These are phyloP conservation scores for Lycium ferocissimum DNA, from an alignment of 257 asterid species.

Conservation along the genomic window DNA sequence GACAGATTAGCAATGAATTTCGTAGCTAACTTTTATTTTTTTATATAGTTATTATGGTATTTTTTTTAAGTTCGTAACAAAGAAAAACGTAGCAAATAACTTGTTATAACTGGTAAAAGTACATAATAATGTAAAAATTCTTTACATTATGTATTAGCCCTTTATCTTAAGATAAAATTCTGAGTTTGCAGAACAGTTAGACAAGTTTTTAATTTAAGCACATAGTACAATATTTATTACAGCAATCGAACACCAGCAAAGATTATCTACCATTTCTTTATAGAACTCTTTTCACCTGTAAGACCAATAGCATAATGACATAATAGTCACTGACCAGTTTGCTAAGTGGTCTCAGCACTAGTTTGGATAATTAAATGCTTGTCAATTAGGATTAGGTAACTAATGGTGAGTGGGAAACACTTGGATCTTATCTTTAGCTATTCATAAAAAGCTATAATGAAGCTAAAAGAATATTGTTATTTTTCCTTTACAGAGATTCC, in stretches of 20 bases:
- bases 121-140: not conserved
- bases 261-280: not conserved
- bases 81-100: not conserved
- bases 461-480: not conserved
- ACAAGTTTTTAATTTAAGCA: not conserved
- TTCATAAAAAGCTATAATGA: not conserved
- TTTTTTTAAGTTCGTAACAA: not conserved
- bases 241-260: not conserved
- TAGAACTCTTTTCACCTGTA: not conserved
- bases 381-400: not conserved
- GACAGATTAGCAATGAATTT: no score
- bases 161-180: not conserved
- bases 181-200: not conserved
- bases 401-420: not conserved
- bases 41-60: no score
- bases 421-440: not conserved
- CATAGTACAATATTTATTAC: not conserved
- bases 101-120: not conserved
- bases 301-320: slow-evolving; percentile 7
- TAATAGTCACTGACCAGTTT: not conserved
- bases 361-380: slow-evolving; percentile 7
- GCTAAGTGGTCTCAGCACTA: not conserved
- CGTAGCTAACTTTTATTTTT: no score
- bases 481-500: not conserved
- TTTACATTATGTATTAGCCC: not conserved